Conservation (phyloP, 2,329 filamentous ascomycete genomes). For the Curvularia spicifera region DNA sequence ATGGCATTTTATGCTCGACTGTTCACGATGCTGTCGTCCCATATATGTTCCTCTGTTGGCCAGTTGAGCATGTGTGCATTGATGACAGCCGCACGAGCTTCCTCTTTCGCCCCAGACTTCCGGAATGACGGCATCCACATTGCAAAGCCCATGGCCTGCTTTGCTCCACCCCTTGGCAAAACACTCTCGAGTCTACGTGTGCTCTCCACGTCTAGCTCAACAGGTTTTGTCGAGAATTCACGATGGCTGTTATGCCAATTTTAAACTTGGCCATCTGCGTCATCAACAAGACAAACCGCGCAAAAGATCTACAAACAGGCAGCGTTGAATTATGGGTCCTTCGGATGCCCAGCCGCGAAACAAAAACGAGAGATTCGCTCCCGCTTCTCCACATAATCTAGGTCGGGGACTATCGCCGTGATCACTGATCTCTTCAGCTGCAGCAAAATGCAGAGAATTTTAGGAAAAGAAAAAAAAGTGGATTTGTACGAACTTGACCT, state of each 20-base stretch:
- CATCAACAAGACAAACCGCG: neutral
- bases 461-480: neutral
- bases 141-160: neutral
- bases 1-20: neutral
- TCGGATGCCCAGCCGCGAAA: neutral
- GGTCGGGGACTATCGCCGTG: neutral
- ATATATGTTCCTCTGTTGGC: neutral
- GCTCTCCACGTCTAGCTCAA: neutral
- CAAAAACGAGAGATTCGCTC: neutral
- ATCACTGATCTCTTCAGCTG: neutral
- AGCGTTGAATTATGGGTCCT: neutral
- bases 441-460: neutral
- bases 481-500: neutral
- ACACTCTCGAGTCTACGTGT: neutral
- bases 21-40: neutral
- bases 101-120: neutral
- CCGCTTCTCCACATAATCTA: constrained; percentile 3
- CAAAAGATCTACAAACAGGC: constrained; percentile 1
- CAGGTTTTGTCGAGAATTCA: neutral
- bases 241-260: constrained; percentile 1
- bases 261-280: neutral
- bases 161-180: neutral
- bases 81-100: neutral
- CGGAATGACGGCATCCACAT: neutral
- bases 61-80: neutral